Evolutionary conservation across 306 rosid genomes (phyloP), one percentile per base, ranked within the genome.

Genomic region (Malus fusca): DNA sequence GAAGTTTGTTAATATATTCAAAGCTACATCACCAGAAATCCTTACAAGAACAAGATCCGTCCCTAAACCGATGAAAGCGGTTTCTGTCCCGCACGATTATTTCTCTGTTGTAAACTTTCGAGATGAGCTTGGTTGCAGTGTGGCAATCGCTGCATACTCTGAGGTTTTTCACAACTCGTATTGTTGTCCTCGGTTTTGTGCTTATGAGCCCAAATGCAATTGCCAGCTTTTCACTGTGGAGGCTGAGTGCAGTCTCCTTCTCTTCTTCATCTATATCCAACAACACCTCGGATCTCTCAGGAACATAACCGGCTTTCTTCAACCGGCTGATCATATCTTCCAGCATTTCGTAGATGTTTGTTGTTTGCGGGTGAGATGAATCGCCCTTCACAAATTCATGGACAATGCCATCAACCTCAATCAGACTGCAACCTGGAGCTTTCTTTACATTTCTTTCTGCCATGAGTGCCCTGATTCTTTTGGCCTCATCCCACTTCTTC

Each of bases 191-290:
- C 11, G 84, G 81, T 28, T 48, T 73, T 11, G 76, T 83, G 51
- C 69, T 83, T 11, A 75, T 4, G n/a, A 75, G 78, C 30, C 80
- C 83, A 48, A 74, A 83, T 58, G 78, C 86, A 64, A 74, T 82
- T 10, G 80, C 79, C 44, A 79, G 76, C 51, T 83, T 83, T 58
- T 83, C 73, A 21, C 78, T 72, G 70, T 79, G 81, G 28, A 79
- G 81, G 76, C 69, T 18, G 52, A 75, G 78, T 48, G 81, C 78
- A 66, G 83, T 71, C 83, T 79, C 83, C 55, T 79, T 75, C 48
- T 83, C 87, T 51, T 79, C 83, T 37, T 79, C 75, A 33, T 79
- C 81, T 71, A 76, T 71, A 25, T 79, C 80, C 23, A 75, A 61
- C 72, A 66, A 17, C 4, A 56, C 80, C 74, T 66, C 75, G n/a